Evolutionary conservation across 1,284 basidiomycete species (phyloP).

Genomic region (Kalmanozyma brasiliensis): DNA sequence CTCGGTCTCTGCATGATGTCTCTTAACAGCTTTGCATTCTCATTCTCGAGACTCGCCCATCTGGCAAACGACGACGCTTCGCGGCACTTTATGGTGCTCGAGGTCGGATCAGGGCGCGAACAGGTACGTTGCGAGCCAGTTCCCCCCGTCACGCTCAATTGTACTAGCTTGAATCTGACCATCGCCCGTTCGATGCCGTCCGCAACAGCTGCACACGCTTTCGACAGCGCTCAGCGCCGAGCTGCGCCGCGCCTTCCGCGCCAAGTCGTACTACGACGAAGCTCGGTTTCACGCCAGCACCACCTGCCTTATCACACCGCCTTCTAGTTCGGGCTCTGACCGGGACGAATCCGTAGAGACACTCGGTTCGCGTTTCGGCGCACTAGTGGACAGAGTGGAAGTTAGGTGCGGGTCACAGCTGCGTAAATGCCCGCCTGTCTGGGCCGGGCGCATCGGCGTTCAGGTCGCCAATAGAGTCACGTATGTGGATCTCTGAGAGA

Average conservation of each 20-base stretch:
- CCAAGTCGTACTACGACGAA: conserved; percentile 46
- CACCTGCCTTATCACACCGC: not conserved
- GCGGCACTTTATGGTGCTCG: conserved; percentile 44
- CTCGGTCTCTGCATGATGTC: not conserved
- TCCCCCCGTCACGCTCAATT: not conserved
- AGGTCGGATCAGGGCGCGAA: conserved; percentile 36
- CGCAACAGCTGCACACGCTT: conserved; percentile 31
- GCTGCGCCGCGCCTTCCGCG: conserved; percentile 34
- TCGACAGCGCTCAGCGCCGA: conserved; percentile 17
- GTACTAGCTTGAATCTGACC: not conserved
- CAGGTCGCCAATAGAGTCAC: conserved; percentile 29
- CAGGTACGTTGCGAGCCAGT: conserved; percentile 31
- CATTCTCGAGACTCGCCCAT: conserved; percentile 36
- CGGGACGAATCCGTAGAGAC: not conserved
- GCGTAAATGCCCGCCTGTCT: conserved; percentile 16
- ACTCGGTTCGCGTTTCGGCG: conserved; percentile 6
- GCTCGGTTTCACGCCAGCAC: conserved; percentile 51
- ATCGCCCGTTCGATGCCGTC: not conserved
- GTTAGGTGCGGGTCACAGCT: conserved; percentile 11
- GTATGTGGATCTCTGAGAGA: conserved; percentile 22
- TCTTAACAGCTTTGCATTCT: conserved; percentile 32
- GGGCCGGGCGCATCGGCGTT: conserved; percentile 31
- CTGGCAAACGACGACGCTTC: conserved; percentile 41
- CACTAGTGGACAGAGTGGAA: conserved; percentile 16
- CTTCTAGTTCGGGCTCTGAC: not conserved